Percentiles rank a stretch among this genome's conserved stretches.
phyloP scores from a whole-genome alignment of 192 early-diverging fungal genomes.

The Lobosporangium transversale region DNA sequence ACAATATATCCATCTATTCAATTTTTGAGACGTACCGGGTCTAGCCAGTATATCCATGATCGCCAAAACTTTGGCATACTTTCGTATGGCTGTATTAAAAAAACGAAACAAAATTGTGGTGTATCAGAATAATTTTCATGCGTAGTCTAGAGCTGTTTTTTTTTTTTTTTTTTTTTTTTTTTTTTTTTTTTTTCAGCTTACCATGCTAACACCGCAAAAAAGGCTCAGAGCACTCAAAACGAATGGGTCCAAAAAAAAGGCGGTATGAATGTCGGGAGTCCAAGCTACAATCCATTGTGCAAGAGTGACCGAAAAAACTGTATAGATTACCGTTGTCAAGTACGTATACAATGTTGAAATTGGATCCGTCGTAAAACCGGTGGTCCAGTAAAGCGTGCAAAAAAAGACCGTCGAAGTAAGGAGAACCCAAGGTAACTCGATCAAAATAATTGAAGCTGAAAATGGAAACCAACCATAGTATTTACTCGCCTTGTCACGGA shows the following conservation, averaged over 20 bases:
- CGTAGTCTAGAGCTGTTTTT: too few species aligned
- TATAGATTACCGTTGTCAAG: slow-evolving; percentile 62
- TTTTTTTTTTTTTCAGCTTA: too few species aligned
- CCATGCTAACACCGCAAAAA: slow-evolving; percentile 75
- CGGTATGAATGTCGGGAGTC: slow-evolving; percentile 63
- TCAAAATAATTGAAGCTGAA: slow-evolving; percentile 67
- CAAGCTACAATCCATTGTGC: slow-evolving; percentile 79
- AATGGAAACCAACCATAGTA: slow-evolving; percentile 77
- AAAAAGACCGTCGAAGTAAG: slow-evolving; percentile 71
- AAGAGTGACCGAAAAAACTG: slow-evolving; percentile 72
- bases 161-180: too few species aligned
- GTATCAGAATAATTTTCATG: too few species aligned
- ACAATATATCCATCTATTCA: too few species aligned
- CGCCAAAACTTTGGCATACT: slow-evolving; percentile 24
- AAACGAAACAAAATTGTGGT: too few species aligned
- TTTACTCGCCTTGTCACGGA: slow-evolving; percentile 71
- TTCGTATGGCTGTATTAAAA: slow-evolving; percentile 4
- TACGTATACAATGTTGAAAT: slow-evolving; percentile 70
- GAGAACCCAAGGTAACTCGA: slow-evolving; percentile 76
- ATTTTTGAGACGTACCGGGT: slow-evolving; percentile 59
- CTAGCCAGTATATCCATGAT: slow-evolving; percentile 59
- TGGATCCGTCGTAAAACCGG: slow-evolving; percentile 63
- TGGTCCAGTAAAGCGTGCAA: slow-evolving; percentile 77
- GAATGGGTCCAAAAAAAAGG: slow-evolving; percentile 72
- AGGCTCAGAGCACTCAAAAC: slow-evolving; percentile 71